Evolutionary conservation across 345 rosid genomes (phyloP), one percentile per base, ranked within the genome.

Genomic region (Dovyalis caffra): DNA sequence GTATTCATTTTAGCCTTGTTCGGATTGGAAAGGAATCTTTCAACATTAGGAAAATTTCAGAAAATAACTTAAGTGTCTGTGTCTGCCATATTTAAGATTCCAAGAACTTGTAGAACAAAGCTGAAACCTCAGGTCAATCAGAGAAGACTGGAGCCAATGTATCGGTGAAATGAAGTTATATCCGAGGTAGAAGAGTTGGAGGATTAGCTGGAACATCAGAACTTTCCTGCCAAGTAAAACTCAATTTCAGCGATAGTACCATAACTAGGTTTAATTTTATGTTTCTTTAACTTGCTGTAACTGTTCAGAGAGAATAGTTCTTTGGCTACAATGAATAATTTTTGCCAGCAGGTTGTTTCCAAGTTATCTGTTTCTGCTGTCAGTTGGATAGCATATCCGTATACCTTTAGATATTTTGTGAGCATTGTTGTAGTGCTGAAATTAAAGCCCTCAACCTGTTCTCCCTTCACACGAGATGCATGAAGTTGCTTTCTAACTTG

Each of bases 401-500:
- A 62, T 88, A 94, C 98, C 97, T 92, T 73, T 45, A 93, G 87
- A 80, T 89, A 95, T 77, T 83, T 91, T 61, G 87, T 85, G 74
- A 95, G 66, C 85, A 95, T 71, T 35, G 91, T 77, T 8, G 89
- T 81, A 37, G 99, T 95, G 79, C 99, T 93, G 85, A 78, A 85
- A 77, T 95, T 95, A 77, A 95, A 93, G 83, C 99, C 99, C 79
- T 91, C 82, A 3, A 82, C 78, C 1, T 90, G 80, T 60, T 86
- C 86, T 79, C 88, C 83, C 85, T 90, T 87, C 33, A 88, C 84
- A 40, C 97, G 92, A 43, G 97, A 87, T 18, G 85, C 87, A 79
- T 93, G 69, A 73, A 95, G 98, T 68, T 95, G 98, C 83, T 91
- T 90, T 73, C 98, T 86, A 38, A 95, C 97, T 83, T 87, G 96